These are phyloP conservation scores for Termitomyces bulborhizus DNA, from an alignment of 768 basidiomycete genomes.

Conservation along the genomic window DNA sequence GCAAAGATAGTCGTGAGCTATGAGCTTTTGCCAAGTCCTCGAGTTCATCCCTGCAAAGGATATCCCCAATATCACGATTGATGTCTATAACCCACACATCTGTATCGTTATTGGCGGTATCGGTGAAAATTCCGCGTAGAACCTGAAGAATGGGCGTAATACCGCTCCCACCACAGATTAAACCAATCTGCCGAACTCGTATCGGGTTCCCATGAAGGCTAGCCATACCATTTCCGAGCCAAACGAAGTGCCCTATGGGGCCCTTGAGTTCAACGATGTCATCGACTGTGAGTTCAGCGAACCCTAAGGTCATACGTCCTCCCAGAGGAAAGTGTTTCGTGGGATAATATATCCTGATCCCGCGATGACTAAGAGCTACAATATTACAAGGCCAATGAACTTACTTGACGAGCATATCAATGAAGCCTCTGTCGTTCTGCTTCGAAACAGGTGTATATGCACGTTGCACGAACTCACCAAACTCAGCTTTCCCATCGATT, in stretches of 20 bases:
- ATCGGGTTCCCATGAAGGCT: conserved; percentile 28
- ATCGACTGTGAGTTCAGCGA: conserved; percentile 36
- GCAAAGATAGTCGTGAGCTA: conserved; percentile 28
- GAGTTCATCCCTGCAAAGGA: conserved; percentile 22
- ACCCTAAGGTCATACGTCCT: conserved; percentile 31
- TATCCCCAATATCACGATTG: conserved; percentile 43
- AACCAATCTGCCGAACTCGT: conserved; percentile 34
- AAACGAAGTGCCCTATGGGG: conserved; percentile 51
- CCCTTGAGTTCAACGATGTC: conserved; percentile 54
- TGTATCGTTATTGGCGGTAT: conserved; percentile 28
- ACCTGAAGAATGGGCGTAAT: conserved; percentile 58
- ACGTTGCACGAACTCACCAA: conserved; percentile 41
- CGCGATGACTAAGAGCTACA: not conserved
- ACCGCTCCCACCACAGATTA: conserved; percentile 50
- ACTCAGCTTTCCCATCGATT: conserved; percentile 9
- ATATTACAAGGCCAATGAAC: not conserved
- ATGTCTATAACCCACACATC: conserved; percentile 42
- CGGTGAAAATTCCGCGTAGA: conserved; percentile 38
- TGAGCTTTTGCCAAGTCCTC: conserved; percentile 27
- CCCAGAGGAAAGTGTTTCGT: conserved; percentile 29
- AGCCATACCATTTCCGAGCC: conserved; percentile 35
- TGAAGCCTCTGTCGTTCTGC: conserved; percentile 31
- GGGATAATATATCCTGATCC: conserved; percentile 37
- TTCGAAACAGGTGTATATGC: conserved; percentile 57
- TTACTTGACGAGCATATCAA: conserved; percentile 48